Base-by-base conservation (phyloP, 2,329 filamentous ascomycete species). In the Cladosporium sp. region DNA sequence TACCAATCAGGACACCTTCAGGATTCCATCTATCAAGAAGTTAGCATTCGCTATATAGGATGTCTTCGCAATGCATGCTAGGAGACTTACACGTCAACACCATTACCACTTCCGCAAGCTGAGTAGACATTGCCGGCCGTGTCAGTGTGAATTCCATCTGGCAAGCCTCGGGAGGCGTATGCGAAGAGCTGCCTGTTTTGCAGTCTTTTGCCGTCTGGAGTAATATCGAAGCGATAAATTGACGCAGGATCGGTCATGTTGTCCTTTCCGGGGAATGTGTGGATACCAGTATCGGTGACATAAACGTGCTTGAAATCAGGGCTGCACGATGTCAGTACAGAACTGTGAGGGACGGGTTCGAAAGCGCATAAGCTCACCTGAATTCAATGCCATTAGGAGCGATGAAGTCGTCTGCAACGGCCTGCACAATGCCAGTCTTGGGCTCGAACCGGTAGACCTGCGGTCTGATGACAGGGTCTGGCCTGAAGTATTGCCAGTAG, bases 381-480 rank as follows among this genome's bases (percentile, higher is more conserved):
- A 86, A 83, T 0, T 77, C 76, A 37, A 86, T 71, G 8, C 83
- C 83, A 56, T 86, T 86, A 0, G 81, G 81, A 24, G 78, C 73
- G 1, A 68, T 72, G 58, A 86, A 83, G 0, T 77, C 80, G 61
- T 86, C 83, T 0, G 83, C 83, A 1, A 83, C 82, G 0, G 80
- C 79, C 1, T 77, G 76, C 2, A 86, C 70, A 0, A 78, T 77
- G 0, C 80, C 81, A 0, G 79, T 85, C 1, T 62, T 63, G 0
- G 78, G 77, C 52, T 81, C 77, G 45, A 80, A 78, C 2, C 82
- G 79, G 66, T 86, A 87, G 0, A 85, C 81, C 63, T 86, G 83
- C 17, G 56, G 48, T 32, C 56, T 44, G 25, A 58, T 58, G 3
- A 32, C 48, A 4, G 56, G 48, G 5, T 52, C 47, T 3, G 56